phyloP scores from a whole-genome alignment of 805 yeast genomes.

The Lachancea lanzarotensis region DNA sequence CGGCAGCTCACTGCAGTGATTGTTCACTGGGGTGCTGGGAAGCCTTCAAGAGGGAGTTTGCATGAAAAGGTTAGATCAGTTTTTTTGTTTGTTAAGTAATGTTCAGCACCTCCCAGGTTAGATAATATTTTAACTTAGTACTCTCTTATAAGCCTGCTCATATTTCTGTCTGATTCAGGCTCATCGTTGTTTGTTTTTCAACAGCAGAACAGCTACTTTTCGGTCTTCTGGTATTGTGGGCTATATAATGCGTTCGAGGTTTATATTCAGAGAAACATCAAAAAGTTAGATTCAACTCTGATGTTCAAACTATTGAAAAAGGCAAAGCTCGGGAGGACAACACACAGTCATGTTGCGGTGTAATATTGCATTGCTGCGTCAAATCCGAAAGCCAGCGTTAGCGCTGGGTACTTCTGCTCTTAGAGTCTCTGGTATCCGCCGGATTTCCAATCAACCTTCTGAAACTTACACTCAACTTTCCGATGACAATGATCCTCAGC shows the following conservation, averaged over 20 bases:
- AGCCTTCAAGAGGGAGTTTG: too few species aligned
- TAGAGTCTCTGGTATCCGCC: constrained; percentile 16
- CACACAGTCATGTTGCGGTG: constrained; percentile 1
- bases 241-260: background rate
- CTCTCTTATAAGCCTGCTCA: too few species aligned
- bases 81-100: background rate
- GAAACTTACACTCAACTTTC: constrained; percentile 45
- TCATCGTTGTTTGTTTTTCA: too few species aligned
- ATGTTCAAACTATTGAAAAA: background rate
- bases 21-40: too few species aligned
- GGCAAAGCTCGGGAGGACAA: background rate
- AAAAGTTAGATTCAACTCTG: background rate
- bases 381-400: background rate
- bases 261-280: background rate
- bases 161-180: too few species aligned
- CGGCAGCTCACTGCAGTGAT: too few species aligned
- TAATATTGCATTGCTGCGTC: background rate
- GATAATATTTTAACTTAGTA: too few species aligned
- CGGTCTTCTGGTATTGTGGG: background rate
- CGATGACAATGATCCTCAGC: constrained; percentile 58
- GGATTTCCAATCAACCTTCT: constrained; percentile 29
- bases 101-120: background rate
- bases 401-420: constrained; percentile 1
- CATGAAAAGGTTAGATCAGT: background rate
- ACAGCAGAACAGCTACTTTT: too few species aligned